phyloP scores from a whole-genome alignment of 768 basidiomycete species.

The Lactarius indigo region DNA sequence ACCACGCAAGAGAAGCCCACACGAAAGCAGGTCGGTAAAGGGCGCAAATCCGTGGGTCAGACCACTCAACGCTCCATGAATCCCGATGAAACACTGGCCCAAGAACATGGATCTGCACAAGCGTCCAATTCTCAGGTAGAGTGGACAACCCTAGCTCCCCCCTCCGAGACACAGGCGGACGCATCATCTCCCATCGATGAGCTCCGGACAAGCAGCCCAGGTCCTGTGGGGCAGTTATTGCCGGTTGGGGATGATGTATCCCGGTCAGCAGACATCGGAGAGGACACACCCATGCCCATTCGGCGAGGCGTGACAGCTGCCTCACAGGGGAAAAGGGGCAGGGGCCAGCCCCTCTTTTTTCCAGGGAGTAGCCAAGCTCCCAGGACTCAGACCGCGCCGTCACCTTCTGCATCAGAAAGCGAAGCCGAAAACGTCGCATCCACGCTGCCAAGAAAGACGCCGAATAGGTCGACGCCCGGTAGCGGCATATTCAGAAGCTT shows the following conservation, averaged over 20 bases:
- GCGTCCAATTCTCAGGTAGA: slow-evolving; percentile 6
- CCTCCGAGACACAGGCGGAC: background rate
- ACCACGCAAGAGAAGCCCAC: background rate
- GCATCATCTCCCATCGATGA: slow-evolving; percentile 9
- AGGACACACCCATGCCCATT: background rate
- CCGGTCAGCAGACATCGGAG: background rate
- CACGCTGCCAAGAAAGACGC: slow-evolving; percentile 9
- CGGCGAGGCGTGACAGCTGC: background rate
- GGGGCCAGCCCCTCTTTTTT: slow-evolving; percentile 15
- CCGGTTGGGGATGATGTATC: background rate
- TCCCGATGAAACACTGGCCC: slow-evolving; percentile 1
- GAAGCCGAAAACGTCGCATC: slow-evolving; percentile 4
- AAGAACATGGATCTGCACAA: slow-evolving; percentile 3
- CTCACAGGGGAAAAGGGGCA: background rate
- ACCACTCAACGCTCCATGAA: background rate
- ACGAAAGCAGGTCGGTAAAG: slow-evolving; percentile 2
- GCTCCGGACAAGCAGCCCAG: slow-evolving; percentile 13
- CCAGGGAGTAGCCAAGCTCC: slow-evolving; percentile 24
- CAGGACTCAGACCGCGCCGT: background rate
- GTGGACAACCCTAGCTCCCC: slow-evolving; percentile 7
- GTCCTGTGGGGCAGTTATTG: background rate
- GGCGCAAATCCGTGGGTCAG: background rate
- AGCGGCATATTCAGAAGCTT: slow-evolving; percentile 10
- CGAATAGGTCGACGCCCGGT: background rate
- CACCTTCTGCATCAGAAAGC: slow-evolving; percentile 17